Evolutionary conservation across 23 red algal genomes (phyloP).

Genomic region (Chondrus crispus): DNA sequence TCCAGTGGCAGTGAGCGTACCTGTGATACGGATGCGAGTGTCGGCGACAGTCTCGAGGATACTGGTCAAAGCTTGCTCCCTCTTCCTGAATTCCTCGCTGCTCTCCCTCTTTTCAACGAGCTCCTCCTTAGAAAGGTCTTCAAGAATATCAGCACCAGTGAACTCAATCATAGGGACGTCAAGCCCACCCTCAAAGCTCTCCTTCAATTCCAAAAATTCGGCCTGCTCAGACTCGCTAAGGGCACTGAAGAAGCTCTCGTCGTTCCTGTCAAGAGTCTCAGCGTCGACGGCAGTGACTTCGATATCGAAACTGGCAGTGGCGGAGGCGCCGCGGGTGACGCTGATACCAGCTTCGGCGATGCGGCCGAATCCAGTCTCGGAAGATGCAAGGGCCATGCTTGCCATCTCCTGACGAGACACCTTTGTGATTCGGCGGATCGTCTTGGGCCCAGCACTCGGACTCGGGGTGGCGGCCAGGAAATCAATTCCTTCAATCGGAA

Average conservation of each 20-base stretch:
- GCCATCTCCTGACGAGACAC: neutral
- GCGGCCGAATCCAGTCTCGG: neutral
- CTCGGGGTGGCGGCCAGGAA: too few species aligned
- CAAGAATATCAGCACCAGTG: neutral
- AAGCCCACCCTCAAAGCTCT: neutral
- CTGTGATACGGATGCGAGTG: neutral
- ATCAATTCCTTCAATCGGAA: too few species aligned
- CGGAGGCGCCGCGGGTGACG: neutral
- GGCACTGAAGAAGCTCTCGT: neutral
- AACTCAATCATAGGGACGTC: conserved; percentile 9
- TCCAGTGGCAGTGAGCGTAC: neutral
- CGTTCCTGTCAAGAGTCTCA: neutral
- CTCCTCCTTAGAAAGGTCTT: neutral
- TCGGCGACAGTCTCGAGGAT: neutral
- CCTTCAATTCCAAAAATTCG: too few species aligned
- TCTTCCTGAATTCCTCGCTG: neutral
- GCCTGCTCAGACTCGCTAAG: neutral
- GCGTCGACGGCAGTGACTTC: neutral
- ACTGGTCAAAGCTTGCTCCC: neutral
- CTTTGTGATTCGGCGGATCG: too few species aligned
- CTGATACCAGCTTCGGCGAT: neutral
- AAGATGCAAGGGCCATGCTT: neutral
- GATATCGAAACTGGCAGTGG: neutral
- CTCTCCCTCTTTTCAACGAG: neutral
- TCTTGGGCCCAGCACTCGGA: too few species aligned